These are phyloP conservation scores for Mycena capillaripes DNA, from an alignment of 768 basidiomycete species.

Conservation along the genomic window DNA sequence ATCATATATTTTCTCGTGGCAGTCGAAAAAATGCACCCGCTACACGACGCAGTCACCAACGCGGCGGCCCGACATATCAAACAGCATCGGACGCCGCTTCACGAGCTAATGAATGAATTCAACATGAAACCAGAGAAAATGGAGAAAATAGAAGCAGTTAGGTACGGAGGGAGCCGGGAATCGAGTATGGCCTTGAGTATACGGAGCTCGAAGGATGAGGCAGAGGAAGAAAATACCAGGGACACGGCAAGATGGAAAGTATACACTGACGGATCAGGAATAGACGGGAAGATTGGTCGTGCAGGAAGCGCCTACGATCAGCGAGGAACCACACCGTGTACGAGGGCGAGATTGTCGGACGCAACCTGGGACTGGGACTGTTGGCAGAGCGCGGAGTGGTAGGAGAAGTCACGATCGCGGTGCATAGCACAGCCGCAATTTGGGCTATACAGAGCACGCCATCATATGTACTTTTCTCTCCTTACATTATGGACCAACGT, in stretches of 20 bases:
- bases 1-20: no score
- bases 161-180: not conserved
- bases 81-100: no score
- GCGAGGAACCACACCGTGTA: conserved; percentile 40
- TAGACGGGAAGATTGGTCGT: conserved; percentile 34
- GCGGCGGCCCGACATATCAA: no score
- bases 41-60: no score
- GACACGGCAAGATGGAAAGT: conserved; percentile 20
- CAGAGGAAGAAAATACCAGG: not conserved
- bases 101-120: not conserved
- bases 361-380: not conserved
- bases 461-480: no score
- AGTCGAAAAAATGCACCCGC: no score
- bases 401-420: not conserved
- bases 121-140: not conserved
- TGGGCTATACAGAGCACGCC: not conserved
- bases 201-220: conserved; percentile 22
- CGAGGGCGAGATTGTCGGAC: conserved; percentile 41
- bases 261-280: conserved; percentile 40
- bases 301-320: not conserved
- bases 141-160: conserved; percentile 14
- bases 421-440: not conserved
- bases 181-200: conserved; percentile 9
- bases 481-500: no score
- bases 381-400: not conserved